phyloP scores from a whole-genome alignment of 306 rosid species.

The Gillenia trifoliata region DNA sequence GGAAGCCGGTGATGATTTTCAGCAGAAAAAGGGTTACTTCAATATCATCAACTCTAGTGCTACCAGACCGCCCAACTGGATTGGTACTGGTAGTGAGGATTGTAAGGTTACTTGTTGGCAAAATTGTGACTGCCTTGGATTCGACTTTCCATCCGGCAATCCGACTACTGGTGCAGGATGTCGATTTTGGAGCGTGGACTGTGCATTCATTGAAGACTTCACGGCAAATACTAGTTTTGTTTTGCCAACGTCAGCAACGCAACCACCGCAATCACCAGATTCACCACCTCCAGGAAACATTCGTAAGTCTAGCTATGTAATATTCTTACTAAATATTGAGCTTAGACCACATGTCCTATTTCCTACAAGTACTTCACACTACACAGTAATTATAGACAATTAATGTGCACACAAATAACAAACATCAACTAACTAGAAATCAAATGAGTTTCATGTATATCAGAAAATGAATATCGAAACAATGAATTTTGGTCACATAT shows the following conservation, averaged over 20 bases:
- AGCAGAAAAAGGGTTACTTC: background rate
- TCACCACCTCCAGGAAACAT: background rate
- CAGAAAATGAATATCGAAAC: no score
- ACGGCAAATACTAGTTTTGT: background rate
- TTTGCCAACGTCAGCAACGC: background rate
- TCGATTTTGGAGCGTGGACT: constrained; percentile 6
- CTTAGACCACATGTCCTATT: background rate
- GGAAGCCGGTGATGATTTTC: background rate
- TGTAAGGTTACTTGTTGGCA: background rate
- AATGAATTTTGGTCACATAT: no score
- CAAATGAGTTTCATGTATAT: background rate
- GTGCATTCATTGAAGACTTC: background rate
- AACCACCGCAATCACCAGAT: background rate
- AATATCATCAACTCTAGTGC: background rate
- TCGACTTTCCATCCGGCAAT: background rate
- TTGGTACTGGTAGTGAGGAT: background rate
- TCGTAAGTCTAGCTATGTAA: background rate
- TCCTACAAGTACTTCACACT: no score
- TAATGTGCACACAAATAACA: no score
- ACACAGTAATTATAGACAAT: no score
- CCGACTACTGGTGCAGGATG: background rate
- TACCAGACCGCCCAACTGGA: background rate
- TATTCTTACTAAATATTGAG: background rate
- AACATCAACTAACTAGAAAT: background rate
- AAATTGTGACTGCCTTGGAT: constrained; percentile 16